Evolutionary conservation across 2,329 filamentous ascomycete genomes (phyloP).

Genomic region (Chalaropsis ovoidea): DNA sequence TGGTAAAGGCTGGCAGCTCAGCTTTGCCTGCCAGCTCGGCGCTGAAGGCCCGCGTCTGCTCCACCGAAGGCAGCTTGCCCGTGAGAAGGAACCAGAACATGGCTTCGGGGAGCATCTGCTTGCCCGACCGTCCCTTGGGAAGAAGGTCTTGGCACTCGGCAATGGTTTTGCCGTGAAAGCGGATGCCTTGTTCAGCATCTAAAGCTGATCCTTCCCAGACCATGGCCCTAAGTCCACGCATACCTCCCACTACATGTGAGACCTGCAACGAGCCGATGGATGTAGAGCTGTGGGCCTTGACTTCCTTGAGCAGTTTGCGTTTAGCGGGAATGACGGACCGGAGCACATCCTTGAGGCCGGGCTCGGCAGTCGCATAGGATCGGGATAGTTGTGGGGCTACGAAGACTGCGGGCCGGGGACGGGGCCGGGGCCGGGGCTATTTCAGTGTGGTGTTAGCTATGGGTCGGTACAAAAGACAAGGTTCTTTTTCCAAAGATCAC

Average conservation of each 20-base stretch:
- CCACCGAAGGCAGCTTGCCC: constrained; percentile 73
- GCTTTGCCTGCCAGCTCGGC: constrained; percentile 80
- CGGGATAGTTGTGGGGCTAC: constrained; percentile 35
- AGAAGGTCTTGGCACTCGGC: constrained; percentile 93
- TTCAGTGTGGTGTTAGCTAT: not conserved
- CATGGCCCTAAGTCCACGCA: constrained; percentile 97
- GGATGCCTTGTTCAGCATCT: constrained; percentile 92
- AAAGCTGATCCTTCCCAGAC: constrained; percentile 97
- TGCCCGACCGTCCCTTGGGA: constrained; percentile 82
- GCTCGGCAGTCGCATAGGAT: constrained; percentile 67
- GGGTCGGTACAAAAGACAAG: not conserved
- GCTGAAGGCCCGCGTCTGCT: constrained; percentile 73
- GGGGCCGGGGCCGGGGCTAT: constrained; percentile 9
- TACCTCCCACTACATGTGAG: constrained; percentile 87
- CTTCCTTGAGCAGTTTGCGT: constrained; percentile 83
- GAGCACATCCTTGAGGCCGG: constrained; percentile 80
- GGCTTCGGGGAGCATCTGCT: constrained; percentile 94
- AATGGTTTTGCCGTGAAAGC: constrained; percentile 95
- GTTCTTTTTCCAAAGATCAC: not conserved
- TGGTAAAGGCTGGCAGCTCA: constrained; percentile 69
- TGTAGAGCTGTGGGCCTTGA: constrained; percentile 76
- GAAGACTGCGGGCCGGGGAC: constrained; percentile 21
- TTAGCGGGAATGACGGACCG: constrained; percentile 80
- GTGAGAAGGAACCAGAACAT: constrained; percentile 99
- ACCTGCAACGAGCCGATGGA: constrained; percentile 87